Conservation (phyloP, 202 grass and related monocot species). For the Zizania palustris region DNA sequence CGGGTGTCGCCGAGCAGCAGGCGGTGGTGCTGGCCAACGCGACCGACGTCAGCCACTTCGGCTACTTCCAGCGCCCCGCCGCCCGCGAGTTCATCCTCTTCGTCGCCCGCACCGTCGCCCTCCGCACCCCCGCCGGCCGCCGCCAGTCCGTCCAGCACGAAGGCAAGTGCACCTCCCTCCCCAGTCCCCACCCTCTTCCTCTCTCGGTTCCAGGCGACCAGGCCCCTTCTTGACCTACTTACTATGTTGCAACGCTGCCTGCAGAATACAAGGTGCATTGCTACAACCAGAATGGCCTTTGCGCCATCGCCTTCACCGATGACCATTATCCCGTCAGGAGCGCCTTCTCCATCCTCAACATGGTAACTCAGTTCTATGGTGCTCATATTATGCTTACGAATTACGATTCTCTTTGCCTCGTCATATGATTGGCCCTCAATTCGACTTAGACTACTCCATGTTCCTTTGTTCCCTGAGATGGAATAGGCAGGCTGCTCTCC, state of each 20-base stretch:
- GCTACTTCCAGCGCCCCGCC: slow-evolving; percentile 70
- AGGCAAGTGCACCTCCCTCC: neutral
- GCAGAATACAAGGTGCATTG: slow-evolving; percentile 77
- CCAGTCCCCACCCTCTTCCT: no score
- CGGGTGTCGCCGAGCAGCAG: slow-evolving; percentile 31
- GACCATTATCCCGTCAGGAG: slow-evolving; percentile 69
- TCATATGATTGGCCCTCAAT: neutral
- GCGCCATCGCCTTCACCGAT: slow-evolving; percentile 65
- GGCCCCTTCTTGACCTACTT: neutral
- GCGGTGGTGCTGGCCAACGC: slow-evolving; percentile 70
- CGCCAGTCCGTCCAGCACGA: slow-evolving; percentile 73
- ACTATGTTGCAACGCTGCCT: neutral
- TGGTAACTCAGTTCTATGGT: slow-evolving; percentile 25
- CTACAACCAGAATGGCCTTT: slow-evolving; percentile 66
- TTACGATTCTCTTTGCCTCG: neutral
- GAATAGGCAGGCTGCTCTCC: neutral
- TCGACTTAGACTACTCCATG: neutral
- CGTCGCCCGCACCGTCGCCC: slow-evolving; percentile 68
- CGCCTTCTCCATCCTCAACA: slow-evolving; percentile 66
- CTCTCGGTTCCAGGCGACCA: no score
- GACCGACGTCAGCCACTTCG: slow-evolving; percentile 72
- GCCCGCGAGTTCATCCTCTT: slow-evolving; percentile 82
- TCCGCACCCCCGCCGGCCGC: slow-evolving; percentile 47
- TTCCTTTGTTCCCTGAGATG: no score
- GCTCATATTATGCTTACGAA: neutral